Evolutionary conservation across 345 rosid species (phyloP), one percentile per base, ranked within the genome.

Genomic region (Populus pruinosa): DNA sequence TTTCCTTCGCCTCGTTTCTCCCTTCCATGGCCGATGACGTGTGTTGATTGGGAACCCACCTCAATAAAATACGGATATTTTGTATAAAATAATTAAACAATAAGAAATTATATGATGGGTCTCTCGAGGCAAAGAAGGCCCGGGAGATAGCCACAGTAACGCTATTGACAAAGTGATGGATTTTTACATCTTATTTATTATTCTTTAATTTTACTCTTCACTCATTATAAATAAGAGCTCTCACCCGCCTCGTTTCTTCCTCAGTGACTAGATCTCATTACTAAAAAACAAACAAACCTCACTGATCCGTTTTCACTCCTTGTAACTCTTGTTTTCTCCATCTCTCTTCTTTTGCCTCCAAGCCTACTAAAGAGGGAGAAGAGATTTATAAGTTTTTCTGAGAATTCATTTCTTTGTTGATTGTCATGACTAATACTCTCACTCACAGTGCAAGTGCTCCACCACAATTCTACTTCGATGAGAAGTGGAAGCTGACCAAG

Each of bases 121-220:
- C 86, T 85, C 41, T 67, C 82, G 84, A 84, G 84, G 83, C 89
- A 72, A 74, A 77, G 76, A 72, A 80, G 88, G 88, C 87, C 91
- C 90, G 83, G 86, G 88, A 77, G 82, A 81, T 85, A 77, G 12
- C 11, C 47, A 43, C 14, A 13, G 47, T 2, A 43, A 43, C 47
- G 14, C 47, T 11, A 11, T 43, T 43, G 3, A 43, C 47, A 11
- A 43, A 9, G 47, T 10, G 11, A 43, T 43, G 47, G 47, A 43
- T 43, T 11, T 0, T 43, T 43, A 11, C 47, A 43, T 10, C 47
- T 11, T 43, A 43, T 43, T 43, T 11, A 11, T 43, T 43, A 43
- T 10, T 43, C 47, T 0, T 43, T 43, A 2, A 43, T 43, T 47
- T 73, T 18, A 29, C n/a, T 69, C 23, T 72, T 25, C 72, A 67